A percentile compares a stretch with the other conserved stretches of the same genome.
These are phyloP conservation scores for Globisporangium lucens DNA, from an alignment of 352 stramenopile species.

Conservation along the genomic window DNA sequence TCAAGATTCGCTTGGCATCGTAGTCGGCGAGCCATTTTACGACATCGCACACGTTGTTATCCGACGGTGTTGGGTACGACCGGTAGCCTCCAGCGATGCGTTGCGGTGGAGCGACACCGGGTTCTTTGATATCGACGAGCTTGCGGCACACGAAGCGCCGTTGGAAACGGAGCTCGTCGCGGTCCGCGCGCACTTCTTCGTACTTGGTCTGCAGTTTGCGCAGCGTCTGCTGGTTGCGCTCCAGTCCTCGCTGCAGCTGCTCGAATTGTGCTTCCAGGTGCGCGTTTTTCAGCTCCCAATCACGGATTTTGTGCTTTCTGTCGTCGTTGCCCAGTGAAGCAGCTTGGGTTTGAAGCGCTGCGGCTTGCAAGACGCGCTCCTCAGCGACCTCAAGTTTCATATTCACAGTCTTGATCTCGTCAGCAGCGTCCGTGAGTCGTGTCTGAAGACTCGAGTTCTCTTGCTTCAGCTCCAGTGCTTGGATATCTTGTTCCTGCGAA, in stretches of 20 bases:
- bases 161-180: slow-evolving; percentile 35
- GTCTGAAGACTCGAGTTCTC: slow-evolving; percentile 7
- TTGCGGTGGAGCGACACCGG: slow-evolving; percentile 27
- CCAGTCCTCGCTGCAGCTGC: slow-evolving; percentile 13
- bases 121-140: slow-evolving; percentile 30
- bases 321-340: not conserved
- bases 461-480: not conserved
- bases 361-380: not conserved
- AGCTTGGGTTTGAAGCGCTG: not conserved
- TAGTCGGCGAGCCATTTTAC: slow-evolving; percentile 45
- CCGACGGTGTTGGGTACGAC: slow-evolving; percentile 30
- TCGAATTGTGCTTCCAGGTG: slow-evolving; percentile 11
- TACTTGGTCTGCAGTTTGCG: slow-evolving; percentile 17
- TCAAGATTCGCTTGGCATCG: slow-evolving; percentile 26
- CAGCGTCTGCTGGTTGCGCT: slow-evolving; percentile 16
- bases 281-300: not conserved
- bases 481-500: not conserved
- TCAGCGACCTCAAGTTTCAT: slow-evolving; percentile 6
- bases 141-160: slow-evolving; percentile 33
- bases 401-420: slow-evolving; percentile 8
- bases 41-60: slow-evolving; percentile 34
- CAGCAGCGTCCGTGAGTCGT: slow-evolving; percentile 4
- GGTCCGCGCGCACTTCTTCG: slow-evolving; percentile 20
- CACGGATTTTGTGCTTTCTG: not conserved
- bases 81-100: slow-evolving; percentile 37